Conservation (phyloP, 148 eudicot genomes). For the Rhododendron ferrugineum region DNA sequence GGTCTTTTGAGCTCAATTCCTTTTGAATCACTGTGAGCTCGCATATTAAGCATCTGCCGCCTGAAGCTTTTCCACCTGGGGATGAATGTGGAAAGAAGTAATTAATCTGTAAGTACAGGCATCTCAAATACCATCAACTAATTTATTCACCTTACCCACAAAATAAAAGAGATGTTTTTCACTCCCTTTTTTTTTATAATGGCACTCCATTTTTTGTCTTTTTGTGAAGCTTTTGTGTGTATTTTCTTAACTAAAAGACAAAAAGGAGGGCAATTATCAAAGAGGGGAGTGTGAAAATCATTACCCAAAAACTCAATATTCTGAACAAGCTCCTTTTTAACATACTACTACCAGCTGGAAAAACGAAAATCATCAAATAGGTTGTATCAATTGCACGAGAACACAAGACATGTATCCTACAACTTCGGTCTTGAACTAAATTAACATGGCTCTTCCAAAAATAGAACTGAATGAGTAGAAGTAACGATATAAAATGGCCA, state of each 20-base stretch:
- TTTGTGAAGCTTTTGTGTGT: not conserved
- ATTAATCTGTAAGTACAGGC: not conserved
- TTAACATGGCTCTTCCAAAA: not conserved
- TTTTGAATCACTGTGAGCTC: conserved; percentile 85
- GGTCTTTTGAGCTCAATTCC: conserved; percentile 87
- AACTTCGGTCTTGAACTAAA: not conserved
- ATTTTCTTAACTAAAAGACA: not conserved
- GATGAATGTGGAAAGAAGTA: not conserved
- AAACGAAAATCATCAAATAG: not conserved
- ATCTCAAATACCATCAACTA: not conserved
- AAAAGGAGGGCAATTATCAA: not conserved
- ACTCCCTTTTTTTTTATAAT: not conserved
- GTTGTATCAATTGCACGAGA: not conserved
- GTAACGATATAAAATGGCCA: not conserved
- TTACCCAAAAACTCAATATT: not conserved
- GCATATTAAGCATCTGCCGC: conserved; percentile 80
- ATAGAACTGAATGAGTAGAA: not conserved
- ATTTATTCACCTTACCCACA: not conserved
- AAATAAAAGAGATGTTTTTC: not conserved
- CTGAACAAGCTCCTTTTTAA: conserved; percentile 3
- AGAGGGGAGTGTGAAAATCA: not conserved
- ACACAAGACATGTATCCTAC: not conserved
- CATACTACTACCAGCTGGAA: not conserved
- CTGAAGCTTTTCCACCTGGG: conserved; percentile 69
- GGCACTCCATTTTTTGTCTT: not conserved